These are phyloP conservation scores for Cicer arietinum DNA, from an alignment of 306 rosid species.

Conservation along the genomic window DNA sequence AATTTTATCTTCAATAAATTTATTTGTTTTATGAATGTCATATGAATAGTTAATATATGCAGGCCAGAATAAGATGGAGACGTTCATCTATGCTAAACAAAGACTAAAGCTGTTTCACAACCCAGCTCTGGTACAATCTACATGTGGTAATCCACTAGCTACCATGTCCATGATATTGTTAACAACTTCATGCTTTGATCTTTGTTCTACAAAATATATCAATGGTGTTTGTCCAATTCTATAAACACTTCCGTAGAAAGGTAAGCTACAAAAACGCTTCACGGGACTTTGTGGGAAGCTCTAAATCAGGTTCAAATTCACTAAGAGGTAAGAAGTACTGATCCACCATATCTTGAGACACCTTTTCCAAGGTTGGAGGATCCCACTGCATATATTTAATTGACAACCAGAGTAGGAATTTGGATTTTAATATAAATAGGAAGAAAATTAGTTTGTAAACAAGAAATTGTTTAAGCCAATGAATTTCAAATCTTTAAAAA, in stretches of 20 bases:
- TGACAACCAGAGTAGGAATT: constrained; percentile 3
- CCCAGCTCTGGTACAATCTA: constrained; percentile 8
- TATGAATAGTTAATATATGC: not conserved
- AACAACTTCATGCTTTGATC: constrained; percentile 26
- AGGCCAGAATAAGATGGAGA: not conserved
- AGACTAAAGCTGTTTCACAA: constrained; percentile 34
- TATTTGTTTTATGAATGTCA: constrained; percentile 9
- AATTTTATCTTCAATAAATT: constrained; percentile 18
- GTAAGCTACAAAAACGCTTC: constrained; percentile 67
- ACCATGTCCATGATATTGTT: constrained; percentile 31
- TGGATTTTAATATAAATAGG: not conserved
- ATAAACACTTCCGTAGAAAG: constrained; percentile 8
- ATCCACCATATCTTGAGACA: constrained; percentile 81
- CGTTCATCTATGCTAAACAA: not conserved
- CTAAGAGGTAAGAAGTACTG: constrained; percentile 70
- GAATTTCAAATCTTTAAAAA: not conserved
- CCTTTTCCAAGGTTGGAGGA: constrained; percentile 87
- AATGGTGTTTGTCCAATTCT: constrained; percentile 11
- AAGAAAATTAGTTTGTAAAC: not conserved
- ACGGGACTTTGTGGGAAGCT: constrained; percentile 67
- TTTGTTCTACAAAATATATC: constrained; percentile 22
- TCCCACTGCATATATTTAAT: constrained; percentile 74
- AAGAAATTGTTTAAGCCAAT: not conserved
- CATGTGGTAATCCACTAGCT: constrained; percentile 28
- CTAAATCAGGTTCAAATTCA: constrained; percentile 74